Evolutionary conservation across 257 asterid genomes (phyloP), one percentile per base, ranked within the genome.

Genomic region (Gentiana dahurica): DNA sequence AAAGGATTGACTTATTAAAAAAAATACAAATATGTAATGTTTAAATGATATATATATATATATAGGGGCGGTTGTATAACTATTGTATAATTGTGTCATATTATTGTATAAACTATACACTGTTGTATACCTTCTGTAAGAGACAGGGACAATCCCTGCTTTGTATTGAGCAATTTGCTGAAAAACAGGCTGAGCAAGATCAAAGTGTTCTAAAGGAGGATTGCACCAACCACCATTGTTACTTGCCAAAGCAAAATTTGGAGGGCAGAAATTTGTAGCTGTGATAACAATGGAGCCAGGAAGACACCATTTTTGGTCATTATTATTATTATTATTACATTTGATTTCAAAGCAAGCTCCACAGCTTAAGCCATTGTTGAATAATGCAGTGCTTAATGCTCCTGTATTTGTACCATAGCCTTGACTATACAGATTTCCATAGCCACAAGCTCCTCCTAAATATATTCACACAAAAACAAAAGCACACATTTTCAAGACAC

Each of bases 381-480:
- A 70, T 4, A 70, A 34, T 1, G 71, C 71, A 15, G 71, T 64
- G 55, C 75, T 70, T 58, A 70, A 44, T 3, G 75, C 75, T 49
- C 70, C 75, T n/a, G 75, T 70, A 53, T 64, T 64, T 9, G 71
- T 70, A n/a, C 75, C 75, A 59, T 70, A 70, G 2, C 75, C 75
- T 46, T 64, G 63, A 36, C 70, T 70, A 53, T 70, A 64, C 2
- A 70, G 35, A 8, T 70, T 70, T 8, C 75, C 75, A 44, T 70
- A 70, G 1, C 75, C 75, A 70, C 75, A 70, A 6, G 75, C 70
- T 36, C 75, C 75, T 7, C 71, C 75, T 70, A 24, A 0, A 24
- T 24, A 24, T 24, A 24, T 24, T 24, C 24, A 24, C 24, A 24
- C 24, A 24, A 24, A 24, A 24, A 24, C 24, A 24, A 24, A 24